A percentile compares a stretch with the other conserved stretches of the same genome.
phyloP scores from a whole-genome alignment of 2,329 filamentous ascomycete species.

The Sarocladium brachiariae region DNA sequence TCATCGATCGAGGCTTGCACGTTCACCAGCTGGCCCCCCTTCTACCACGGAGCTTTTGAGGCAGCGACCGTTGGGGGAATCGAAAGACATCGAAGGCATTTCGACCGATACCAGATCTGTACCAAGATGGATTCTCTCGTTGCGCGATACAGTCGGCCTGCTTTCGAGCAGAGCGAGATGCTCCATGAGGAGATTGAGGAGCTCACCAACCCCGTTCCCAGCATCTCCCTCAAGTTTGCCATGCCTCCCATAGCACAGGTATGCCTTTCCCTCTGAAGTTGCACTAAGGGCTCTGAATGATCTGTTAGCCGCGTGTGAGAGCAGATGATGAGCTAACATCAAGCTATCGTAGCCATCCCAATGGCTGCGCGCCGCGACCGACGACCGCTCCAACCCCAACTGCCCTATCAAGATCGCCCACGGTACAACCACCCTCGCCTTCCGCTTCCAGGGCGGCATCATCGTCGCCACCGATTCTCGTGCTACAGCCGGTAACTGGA shows the following conservation, averaged over 20 bases:
- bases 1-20: neutral
- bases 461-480: conserved; percentile 97
- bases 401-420: conserved; percentile 99
- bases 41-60: conserved; percentile 2
- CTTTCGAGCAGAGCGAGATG: conserved; percentile 64
- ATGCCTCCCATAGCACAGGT: conserved; percentile 90
- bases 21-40: neutral
- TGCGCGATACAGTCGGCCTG: conserved; percentile 78
- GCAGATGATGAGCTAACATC: neutral
- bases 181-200: conserved; percentile 70
- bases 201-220: conserved; percentile 63
- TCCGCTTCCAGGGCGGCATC: conserved; percentile 97
- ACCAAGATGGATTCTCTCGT: conserved; percentile 82
- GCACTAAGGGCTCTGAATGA: too few species aligned
- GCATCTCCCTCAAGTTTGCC: conserved; percentile 86
- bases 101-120: conserved; percentile 11
- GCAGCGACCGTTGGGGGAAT: conserved; percentile 2
- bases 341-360: conserved; percentile 61
- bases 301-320: neutral
- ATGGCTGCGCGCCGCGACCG: conserved; percentile 94
- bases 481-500: conserved; percentile 97
- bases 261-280: neutral
- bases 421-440: conserved; percentile 95
- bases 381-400: conserved; percentile 92
- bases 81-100: conserved; percentile 10